A percentile compares a stretch with the other conserved stretches of the same genome.
phyloP scores from a whole-genome alignment of 495 filamentous ascomycete species.

The Penicillium bovifimosum region DNA sequence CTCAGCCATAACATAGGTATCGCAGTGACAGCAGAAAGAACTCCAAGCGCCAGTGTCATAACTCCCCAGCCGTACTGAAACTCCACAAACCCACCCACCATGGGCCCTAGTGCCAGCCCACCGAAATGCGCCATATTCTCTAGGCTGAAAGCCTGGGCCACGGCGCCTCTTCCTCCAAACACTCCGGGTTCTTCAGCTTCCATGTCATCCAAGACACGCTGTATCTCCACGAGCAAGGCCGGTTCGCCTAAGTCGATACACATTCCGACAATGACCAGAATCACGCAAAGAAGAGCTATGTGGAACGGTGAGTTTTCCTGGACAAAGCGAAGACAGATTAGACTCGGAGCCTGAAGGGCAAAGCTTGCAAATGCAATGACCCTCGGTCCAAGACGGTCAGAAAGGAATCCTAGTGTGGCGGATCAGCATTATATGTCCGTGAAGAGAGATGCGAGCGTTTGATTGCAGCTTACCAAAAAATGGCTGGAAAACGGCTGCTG shows the following conservation, averaged over 20 bases:
- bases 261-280: conserved; percentile 25
- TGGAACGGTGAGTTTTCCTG: conserved; percentile 23
- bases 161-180: conserved; percentile 45
- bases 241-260: conserved; percentile 21
- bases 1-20: conserved; percentile 20
- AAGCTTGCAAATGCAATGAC: conserved; percentile 42
- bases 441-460: no score
- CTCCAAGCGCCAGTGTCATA: conserved; percentile 19
- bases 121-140: conserved; percentile 41
- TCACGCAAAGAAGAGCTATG: conserved; percentile 24
- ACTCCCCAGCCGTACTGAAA: conserved; percentile 11
- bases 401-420: conserved; percentile 33
- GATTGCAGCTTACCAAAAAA: conserved; percentile 25
- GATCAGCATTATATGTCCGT: neutral
- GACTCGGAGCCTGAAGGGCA: conserved; percentile 38
- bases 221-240: conserved; percentile 51
- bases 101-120: conserved; percentile 14
- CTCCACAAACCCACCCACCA: conserved; percentile 14
- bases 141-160: conserved; percentile 52
- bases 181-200: conserved; percentile 48
- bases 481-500: conserved; percentile 49
- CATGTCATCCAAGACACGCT: conserved; percentile 54
- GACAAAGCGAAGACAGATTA: conserved; percentile 47
- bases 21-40: conserved; percentile 17
- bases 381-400: conserved; percentile 48